Evolutionary conservation across 2,329 filamentous ascomycete genomes (phyloP), one percentile per base, ranked within the genome.

Genomic region (Penicillium sp.): DNA sequence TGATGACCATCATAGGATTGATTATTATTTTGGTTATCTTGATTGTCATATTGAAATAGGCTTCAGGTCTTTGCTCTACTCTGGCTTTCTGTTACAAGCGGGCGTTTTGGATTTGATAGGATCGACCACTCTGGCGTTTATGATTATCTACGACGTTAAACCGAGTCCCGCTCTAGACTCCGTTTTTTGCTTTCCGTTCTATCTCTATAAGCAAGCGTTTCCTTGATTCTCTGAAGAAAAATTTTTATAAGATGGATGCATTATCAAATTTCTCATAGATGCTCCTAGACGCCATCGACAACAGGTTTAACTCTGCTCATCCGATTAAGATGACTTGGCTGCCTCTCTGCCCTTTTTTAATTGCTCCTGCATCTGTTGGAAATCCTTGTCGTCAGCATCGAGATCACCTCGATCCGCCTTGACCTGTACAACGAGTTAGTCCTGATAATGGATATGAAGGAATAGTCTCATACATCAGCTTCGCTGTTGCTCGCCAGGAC

Each of bases 1-100:
- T 95, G 86, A 88, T 86, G 55, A 83, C 88, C 27, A 90, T 96
- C 57, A 86, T 97, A 63, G 83, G 88, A 19, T 77, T 96, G 71
- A 95, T 97, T 65, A 84, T 96, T 50, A 82, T 96, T 11, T 75
- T 97, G 66, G 82, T 96, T 5, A 76, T 97, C 67, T 74, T 96
- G 68, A 96, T 97, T 77, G 84, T 89, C 24, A 85, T 96, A 46
- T 72, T 93, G 75, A 95, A 95, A 77, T 93, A 75, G 44, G 35
- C 37, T 22, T 19, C 31, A 10, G 21, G 10, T 37, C 24, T 41
- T 35, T 46, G 5, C 31, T 31, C 27, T 33, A 10, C 29, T 50
- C 29, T 43, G 58, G 53, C 22, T 37, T 55, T 47, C 16, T 56
- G 24, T 52, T 57, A 54, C 49, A 37, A 67, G 63, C 63, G 64